phyloP scores from a whole-genome alignment of 2,329 filamentous ascomycete genomes.

The Graphilbum fragrans region DNA sequence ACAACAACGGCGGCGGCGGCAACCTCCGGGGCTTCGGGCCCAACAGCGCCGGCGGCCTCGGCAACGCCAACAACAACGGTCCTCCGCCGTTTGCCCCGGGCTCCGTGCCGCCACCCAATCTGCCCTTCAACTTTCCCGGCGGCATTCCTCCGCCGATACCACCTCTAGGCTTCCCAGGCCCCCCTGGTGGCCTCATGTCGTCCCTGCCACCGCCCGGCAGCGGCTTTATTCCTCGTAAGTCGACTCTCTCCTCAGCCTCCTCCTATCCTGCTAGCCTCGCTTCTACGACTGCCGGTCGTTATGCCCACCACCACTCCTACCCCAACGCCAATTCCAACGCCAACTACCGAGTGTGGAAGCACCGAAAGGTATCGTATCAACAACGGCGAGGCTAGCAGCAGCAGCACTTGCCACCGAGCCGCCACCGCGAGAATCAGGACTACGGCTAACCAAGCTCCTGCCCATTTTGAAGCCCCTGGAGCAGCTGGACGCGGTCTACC shows the following conservation, averaged over 20 bases:
- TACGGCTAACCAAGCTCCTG: no score
- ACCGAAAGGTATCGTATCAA: no score
- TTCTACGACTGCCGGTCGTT: no score
- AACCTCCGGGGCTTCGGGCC: neutral
- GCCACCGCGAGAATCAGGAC: no score
- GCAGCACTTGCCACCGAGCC: no score
- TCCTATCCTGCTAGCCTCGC: no score
- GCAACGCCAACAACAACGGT: neutral
- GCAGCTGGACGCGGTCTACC: conserved; percentile 14
- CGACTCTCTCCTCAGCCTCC: neutral
- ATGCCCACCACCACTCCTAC: no score
- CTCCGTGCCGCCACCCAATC: conserved; percentile 25
- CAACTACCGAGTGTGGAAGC: no score
- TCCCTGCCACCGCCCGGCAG: conserved; percentile 8
- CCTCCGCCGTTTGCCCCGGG: neutral
- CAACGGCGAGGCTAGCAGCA: no score
- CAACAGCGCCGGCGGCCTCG: neutral
- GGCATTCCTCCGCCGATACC: conserved; percentile 17
- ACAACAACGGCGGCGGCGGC: neutral
- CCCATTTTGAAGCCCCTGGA: neutral
- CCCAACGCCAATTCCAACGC: no score
- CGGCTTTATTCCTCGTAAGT: conserved; percentile 7
- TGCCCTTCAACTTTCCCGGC: conserved; percentile 19
- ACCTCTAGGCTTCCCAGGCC: conserved; percentile 8
- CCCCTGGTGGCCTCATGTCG: conserved; percentile 12